Base-by-base conservation (phyloP, 2,329 filamentous ascomycete genomes). In the Aspergillus viridinutans region DNA sequence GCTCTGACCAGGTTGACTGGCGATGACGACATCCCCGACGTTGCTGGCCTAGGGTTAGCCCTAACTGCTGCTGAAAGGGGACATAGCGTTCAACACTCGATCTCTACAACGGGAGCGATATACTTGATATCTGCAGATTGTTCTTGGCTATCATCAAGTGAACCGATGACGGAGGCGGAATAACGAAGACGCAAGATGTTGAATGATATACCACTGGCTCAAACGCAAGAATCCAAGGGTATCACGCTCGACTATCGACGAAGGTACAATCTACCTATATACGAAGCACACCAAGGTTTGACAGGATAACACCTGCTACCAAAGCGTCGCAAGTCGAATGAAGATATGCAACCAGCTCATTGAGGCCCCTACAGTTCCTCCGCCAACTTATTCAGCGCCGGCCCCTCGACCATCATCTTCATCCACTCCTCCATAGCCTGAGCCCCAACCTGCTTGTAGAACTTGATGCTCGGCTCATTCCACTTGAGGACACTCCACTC, bases 401-500 rank as follows among this genome's bases (percentile, higher is more conserved):
- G 72, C n/a, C 75, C 76, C 43, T 80, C 76, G 17, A 80, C 73
- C 72, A 78, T 77, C 78, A 80, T 80, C 64, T 77, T 77, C 62
- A 75, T 69, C 78, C 78, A 80, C 63, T 80, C 78, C 40, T 78
- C 73, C 76, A 77, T 78, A 49, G 65, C 66, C 58, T 63, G 70
- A 2, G 78, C 78, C 14, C 78, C 78, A 49, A 80, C 65, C 54
- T 70, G 68, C 62, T 81, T 74, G 67, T 97, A 97, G 69, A 97
- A 97, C 65, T 86, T 81, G 76, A 97, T 89, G 72, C 89, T 92
- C 7, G 90, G 90, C 79, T 90, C 85, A 70, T 97, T 97, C 92
- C 92, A 96, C 58, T 90, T 93, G 66, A 97, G 75, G 61, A 96
- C 94, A 63, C 83, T 86, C 93, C 93, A 97, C 70, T 97, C 92